Evolutionary conservation across 306 rosid genomes (phyloP).

Genomic region (Sechiopsis laciniata): DNA sequence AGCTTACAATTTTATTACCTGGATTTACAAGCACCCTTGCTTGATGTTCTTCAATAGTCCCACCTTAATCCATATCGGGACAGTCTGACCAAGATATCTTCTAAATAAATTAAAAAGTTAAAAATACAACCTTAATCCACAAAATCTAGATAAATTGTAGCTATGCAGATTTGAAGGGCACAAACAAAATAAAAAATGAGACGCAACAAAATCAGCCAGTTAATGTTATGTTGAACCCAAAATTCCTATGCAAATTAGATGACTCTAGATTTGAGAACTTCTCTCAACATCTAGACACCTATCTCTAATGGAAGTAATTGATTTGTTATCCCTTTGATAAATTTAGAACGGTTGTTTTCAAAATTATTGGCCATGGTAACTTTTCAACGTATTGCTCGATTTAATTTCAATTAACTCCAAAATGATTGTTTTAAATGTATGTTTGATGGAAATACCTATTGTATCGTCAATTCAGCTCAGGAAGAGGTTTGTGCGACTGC

Average conservation of each 20-base stretch:
- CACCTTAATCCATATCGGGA: background rate
- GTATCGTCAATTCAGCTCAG: slow-evolving; percentile 27
- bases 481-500: slow-evolving; percentile 21
- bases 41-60: background rate
- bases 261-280: background rate
- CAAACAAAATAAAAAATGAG: background rate
- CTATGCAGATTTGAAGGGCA: background rate
- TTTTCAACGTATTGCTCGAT: background rate
- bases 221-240: background rate
- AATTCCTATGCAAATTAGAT: background rate
- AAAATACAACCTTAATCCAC: no score
- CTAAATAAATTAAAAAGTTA: no score
- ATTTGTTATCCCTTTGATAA: background rate
- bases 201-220: background rate
- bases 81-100: background rate
- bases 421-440: background rate
- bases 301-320: background rate
- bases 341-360: background rate
- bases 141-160: background rate
- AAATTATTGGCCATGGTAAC: background rate
- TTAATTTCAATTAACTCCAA: background rate
- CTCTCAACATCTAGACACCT: background rate
- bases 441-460: slow-evolving; percentile 16
- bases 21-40: background rate
- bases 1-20: background rate